These are phyloP conservation scores for Suillus decipiens DNA, from an alignment of 768 basidiomycete genomes.

Conservation along the genomic window DNA sequence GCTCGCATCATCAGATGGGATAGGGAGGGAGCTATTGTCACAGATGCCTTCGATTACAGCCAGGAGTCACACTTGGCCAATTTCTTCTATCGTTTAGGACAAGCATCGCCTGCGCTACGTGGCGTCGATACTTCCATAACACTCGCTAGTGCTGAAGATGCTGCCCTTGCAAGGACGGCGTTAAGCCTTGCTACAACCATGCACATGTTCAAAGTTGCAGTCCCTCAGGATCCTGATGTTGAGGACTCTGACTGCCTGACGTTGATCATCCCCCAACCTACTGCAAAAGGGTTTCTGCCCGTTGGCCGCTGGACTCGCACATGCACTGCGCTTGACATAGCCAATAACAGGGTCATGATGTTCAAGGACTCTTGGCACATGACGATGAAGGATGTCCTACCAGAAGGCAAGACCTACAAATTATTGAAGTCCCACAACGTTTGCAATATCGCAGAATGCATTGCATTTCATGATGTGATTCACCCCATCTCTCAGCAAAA, in stretches of 20 bases:
- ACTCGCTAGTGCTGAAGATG: neutral
- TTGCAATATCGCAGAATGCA: neutral
- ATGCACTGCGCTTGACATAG: neutral
- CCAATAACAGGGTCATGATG: neutral
- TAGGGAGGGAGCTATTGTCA: constrained; percentile 17
- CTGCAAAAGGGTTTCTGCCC: neutral
- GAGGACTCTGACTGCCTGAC: neutral
- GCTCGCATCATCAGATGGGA: constrained; percentile 21
- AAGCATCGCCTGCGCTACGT: constrained; percentile 12
- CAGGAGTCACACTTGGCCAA: constrained; percentile 10
- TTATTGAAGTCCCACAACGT: neutral
- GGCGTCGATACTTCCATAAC: constrained; percentile 30
- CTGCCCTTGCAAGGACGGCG: constrained; percentile 7
- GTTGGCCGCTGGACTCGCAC: constrained; percentile 1
- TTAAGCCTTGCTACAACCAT: neutral
- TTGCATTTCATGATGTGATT: constrained; percentile 2
- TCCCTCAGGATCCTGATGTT: neutral
- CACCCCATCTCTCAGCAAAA: neutral
- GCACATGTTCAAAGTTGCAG: constrained; percentile 1
- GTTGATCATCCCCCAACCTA: neutral
- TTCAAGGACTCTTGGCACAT: constrained; percentile 13
- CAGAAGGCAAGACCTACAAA: constrained; percentile 7
- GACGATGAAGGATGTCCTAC: neutral
- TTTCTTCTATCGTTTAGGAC: constrained; percentile 30
- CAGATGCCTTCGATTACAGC: constrained; percentile 23